phyloP scores from a whole-genome alignment of 179 eudicot genomes.

The Spinacia oleracea region DNA sequence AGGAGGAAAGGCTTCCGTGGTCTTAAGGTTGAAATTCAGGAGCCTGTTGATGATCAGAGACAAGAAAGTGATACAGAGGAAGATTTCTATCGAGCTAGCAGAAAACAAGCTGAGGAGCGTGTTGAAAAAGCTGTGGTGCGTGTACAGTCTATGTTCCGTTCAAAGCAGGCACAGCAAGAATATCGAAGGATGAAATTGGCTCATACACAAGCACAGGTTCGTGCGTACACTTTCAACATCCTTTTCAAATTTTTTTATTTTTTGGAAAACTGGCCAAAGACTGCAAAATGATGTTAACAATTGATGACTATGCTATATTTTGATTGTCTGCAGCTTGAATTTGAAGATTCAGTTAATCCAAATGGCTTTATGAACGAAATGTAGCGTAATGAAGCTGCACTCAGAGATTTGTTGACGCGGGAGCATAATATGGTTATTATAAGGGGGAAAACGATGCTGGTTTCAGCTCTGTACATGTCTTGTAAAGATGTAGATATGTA shows the following conservation, averaged over 20 bases:
- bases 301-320: background rate
- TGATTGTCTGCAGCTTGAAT: conserved; percentile 48
- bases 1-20: conserved; percentile 84
- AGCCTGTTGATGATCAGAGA: conserved; percentile 35
- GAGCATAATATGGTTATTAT: background rate
- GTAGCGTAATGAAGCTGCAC: background rate
- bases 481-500: conserved; percentile 29
- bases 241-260: background rate
- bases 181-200: conserved; percentile 84
- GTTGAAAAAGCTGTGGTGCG: conserved; percentile 81
- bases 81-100: conserved; percentile 80
- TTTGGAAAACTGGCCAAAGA: too few species aligned
- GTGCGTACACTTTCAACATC: conserved; percentile 1
- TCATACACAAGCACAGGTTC: conserved; percentile 59
- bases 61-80: conserved; percentile 64
- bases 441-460: background rate
- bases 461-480: conserved; percentile 26
- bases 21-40: conserved; percentile 46
- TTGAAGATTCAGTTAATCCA: conserved; percentile 36
- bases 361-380: background rate
- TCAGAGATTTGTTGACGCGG: background rate
- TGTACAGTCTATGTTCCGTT: conserved; percentile 94
- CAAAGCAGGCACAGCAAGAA: conserved; percentile 82
- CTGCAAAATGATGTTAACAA: background rate
- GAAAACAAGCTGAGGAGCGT: conserved; percentile 89